Base-by-base conservation (phyloP, 306 rosid species). In the Glycine soja region DNA sequence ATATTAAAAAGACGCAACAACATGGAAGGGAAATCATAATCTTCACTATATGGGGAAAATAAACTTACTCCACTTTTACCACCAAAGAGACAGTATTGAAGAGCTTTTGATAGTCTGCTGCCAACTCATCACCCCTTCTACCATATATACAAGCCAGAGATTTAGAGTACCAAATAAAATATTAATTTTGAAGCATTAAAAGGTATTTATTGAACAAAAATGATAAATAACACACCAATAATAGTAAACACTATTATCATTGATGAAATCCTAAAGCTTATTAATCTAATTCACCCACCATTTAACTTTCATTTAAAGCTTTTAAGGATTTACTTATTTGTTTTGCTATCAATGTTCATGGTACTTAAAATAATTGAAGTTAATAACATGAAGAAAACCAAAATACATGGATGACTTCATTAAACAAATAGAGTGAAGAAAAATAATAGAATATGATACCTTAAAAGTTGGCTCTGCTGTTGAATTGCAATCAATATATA, bases 91-190 rank as follows among this genome's bases (percentile, higher is more conserved):
- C 95, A 89, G 53, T 84, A 70, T 46, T 89, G 92, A 83, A 94
- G 94, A 51, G 95, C 88, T 32, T 50, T 58, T 5, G 95, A 88
- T 62, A 92, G 90, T 78, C 97, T 13, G 90, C 66, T 13, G 98
- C 88, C 82, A 92, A 81, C 74, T 91, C 94, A 32, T 94, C 97
- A 80, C 97, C 97, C 59, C 97, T 95, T 86, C 97, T 90, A 54
- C 97, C 97, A 97, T 92, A 84, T 50, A 62, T 18, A 36, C 58
- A 73, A 62, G 67, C 52, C 36, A 81, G 61, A 56, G 69, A 76
- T 62, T 61, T 18, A 56, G 56, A 59, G 48, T 54, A 69, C 42
- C 54, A 32, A 48, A 74, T 19, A 68, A 51, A 73, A 75, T 64
- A 36, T 42, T 12, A 15, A 80, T n/a, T 10, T 46, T 36, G 59